A percentile compares a stretch with the other conserved stretches of the same genome.
Conservation (phyloP, 139 green algal species). For the Chlorella ohadii region DNA sequence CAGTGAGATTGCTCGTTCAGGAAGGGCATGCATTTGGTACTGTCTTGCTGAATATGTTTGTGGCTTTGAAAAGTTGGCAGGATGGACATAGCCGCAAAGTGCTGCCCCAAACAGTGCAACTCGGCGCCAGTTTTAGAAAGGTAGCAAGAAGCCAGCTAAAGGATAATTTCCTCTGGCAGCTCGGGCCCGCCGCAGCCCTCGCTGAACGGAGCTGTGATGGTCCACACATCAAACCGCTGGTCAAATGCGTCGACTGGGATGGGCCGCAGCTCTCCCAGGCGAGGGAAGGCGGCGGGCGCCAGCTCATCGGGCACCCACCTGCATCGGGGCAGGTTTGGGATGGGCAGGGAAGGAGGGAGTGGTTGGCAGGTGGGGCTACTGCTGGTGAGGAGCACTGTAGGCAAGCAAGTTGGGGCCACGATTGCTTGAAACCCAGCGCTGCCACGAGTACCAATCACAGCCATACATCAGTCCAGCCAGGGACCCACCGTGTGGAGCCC, state of each 20-base stretch:
- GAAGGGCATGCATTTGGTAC: no score
- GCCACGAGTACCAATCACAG: no score
- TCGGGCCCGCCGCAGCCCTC: constrained; percentile 58
- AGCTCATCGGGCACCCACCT: constrained; percentile 42
- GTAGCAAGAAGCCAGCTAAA: constrained; percentile 5
- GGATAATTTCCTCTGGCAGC: constrained; percentile 60
- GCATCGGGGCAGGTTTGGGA: neutral
- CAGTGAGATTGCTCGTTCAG: no score
- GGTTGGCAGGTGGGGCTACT: no score
- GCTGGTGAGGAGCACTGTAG: no score
- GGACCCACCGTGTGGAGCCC: constrained; percentile 2
- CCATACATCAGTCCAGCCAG: no score
- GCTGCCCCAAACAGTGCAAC: no score
- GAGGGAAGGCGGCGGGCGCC: constrained; percentile 38
- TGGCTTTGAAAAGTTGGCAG: no score
- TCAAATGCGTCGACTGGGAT: constrained; percentile 55
- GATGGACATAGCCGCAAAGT: no score
- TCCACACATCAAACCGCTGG: constrained; percentile 57
- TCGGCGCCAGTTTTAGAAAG: no score
- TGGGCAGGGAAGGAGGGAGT: neutral
- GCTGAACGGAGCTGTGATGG: constrained; percentile 47
- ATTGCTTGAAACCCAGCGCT: neutral
- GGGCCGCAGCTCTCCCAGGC: constrained; percentile 42
- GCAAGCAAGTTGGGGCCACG: neutral
- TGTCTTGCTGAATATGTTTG: no score